A percentile compares a stretch with the other conserved stretches of the same genome.
Evolutionary conservation across 2,329 filamentous ascomycete genomes (phyloP).

Genomic region (Stachybotrys chlorohalonatus): DNA sequence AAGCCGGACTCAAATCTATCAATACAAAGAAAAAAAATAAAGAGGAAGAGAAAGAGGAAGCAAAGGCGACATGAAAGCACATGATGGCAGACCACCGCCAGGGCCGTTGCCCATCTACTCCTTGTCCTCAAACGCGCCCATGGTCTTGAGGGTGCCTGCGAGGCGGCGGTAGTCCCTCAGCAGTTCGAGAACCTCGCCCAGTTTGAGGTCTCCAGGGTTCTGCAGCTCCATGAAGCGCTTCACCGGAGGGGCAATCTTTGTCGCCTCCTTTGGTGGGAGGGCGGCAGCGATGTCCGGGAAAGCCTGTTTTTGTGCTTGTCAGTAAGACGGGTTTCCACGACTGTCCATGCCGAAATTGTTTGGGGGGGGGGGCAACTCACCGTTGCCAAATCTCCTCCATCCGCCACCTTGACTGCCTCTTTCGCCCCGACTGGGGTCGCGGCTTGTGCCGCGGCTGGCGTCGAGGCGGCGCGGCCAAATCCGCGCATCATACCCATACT

Average conservation of each 20-base stretch:
- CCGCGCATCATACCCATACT: constrained; percentile 65
- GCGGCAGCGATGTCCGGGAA: constrained; percentile 50
- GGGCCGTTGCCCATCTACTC: constrained; percentile 6
- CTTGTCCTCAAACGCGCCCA: constrained; percentile 48
- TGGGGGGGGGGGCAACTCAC: constrained; percentile 29
- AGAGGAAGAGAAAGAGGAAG: too few relatives aligned
- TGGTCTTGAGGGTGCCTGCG: constrained; percentile 53
- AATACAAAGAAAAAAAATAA: too few relatives aligned
- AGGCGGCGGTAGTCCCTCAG: constrained; percentile 67
- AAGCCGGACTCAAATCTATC: too few relatives aligned
- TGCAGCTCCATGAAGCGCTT: constrained; percentile 65
- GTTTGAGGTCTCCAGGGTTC: constrained; percentile 58
- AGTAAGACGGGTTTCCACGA: background rate
- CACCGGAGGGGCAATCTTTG: constrained; percentile 56
- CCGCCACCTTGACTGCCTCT: constrained; percentile 28
- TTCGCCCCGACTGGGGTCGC: constrained; percentile 25
- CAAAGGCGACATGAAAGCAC: background rate
- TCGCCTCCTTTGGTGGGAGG: constrained; percentile 44
- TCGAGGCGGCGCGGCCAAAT: constrained; percentile 53
- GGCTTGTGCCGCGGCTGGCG: constrained; percentile 24
- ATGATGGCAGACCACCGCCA: background rate
- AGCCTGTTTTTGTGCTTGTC: constrained; percentile 29
- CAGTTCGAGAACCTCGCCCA: constrained; percentile 66
- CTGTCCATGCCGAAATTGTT: background rate
- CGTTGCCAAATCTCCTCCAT: constrained; percentile 48